Conservation (phyloP, 177 flowering plant genomes). For the Vitis hybrid region DNA sequence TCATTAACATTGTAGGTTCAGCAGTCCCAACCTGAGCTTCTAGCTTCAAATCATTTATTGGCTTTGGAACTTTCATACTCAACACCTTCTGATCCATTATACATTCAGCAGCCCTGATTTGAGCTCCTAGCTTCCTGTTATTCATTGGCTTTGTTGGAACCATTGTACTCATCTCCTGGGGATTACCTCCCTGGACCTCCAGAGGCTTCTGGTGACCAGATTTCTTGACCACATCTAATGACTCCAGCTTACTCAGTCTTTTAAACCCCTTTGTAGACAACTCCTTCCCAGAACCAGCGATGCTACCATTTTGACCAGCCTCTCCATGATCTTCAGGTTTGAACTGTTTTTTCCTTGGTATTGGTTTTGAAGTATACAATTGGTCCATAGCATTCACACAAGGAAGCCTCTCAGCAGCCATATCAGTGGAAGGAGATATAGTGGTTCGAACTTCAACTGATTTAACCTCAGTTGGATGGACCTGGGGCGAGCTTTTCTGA, state of each 20-base stretch:
- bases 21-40: background rate
- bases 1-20: conserved; percentile 32
- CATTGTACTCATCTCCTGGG: no score
- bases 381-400: background rate
- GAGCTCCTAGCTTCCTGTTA: no score
- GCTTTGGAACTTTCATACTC: no score
- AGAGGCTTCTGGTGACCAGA: background rate
- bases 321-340: background rate
- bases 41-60: background rate
- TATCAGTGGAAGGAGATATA: no score
- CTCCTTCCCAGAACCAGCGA: background rate
- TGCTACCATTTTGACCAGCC: background rate
- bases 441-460: no score
- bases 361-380: background rate
- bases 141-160: no score
- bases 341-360: background rate
- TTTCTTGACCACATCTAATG: background rate
- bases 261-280: background rate
- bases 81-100: no score
- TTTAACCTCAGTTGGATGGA: no score
- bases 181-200: no score
- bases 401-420: no score
- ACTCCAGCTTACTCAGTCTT: background rate
- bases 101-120: no score
- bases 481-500: no score